Base-by-base conservation (phyloP, 2,329 filamentous ascomycete genomes). In the Exophiala viscosa region DNA sequence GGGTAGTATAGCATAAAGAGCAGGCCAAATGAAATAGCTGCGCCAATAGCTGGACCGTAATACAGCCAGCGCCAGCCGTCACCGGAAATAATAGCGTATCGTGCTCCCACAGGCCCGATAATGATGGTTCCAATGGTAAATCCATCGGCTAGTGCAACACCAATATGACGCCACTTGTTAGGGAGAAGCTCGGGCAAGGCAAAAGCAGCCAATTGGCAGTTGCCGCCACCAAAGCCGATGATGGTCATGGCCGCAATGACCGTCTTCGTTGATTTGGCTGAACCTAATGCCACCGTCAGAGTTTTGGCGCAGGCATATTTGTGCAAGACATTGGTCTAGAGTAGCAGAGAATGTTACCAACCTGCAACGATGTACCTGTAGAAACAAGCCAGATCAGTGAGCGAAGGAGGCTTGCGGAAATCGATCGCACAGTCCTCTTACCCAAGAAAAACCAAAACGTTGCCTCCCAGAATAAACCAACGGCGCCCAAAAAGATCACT, bases 11-110 rank as follows among this genome's bases (percentile, higher is more conserved):
- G 62, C 46, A 76, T 61, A 41, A 66, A 67, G 2, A 77, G 64
- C 0, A 73, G 73, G 8, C 70, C 35, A 52, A 74, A 73, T 2
- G 71, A 76, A 17, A 76, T 65, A 39, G 70, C 69, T 33, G 76
- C 67, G 17, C 76, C 69, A 7, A 77, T 73, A 1, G 72, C 69
- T 73, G 13, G 74, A 70, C 4, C 68, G 67, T 28, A 68, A 59
- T 57, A 73, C 71, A 4, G 72, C 73, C 42, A 76, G 64, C 1
- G 71, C 69, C 49, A 75, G 69, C 33, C 66, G 68, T 17, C 69
- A 71, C 55, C 75, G 71, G 49, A 73, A 63, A 70, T 72, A 76
- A 58, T 76, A 76, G 62, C 75, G 76, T 0, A 73, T 73, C 2
- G 76, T 66, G 23, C 76, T 68, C 17, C 11, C n/a, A 23, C 18